A percentile compares a stretch with the other conserved stretches of the same genome.
Conservation (phyloP, 805 yeast genomes). For the Wickerhamomyces alni region DNA sequence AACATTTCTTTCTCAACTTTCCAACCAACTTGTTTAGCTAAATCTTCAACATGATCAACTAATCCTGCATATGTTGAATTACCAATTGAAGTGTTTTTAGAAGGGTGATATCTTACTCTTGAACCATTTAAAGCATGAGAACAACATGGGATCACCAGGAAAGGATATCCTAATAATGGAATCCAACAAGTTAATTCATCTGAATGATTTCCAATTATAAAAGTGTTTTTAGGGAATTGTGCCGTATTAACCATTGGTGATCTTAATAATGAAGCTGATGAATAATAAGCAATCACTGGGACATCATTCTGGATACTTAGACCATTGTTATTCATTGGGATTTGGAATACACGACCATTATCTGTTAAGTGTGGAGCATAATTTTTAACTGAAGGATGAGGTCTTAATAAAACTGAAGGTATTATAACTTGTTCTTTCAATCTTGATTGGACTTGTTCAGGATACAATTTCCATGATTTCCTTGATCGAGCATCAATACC, state of each 20-base stretch:
- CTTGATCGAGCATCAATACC: constrained; percentile 90
- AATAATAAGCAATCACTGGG: constrained; percentile 47
- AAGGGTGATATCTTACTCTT: constrained; percentile 58
- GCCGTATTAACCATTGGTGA: constrained; percentile 55
- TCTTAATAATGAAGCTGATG: constrained; percentile 34
- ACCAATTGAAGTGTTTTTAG: constrained; percentile 28
- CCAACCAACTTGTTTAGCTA: constrained; percentile 77
- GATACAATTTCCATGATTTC: constrained; percentile 80
- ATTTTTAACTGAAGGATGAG: constrained; percentile 56
- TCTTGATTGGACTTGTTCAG: constrained; percentile 49
- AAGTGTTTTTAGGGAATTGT: constrained; percentile 65
- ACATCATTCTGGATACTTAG: constrained; percentile 26
- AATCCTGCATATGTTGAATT: constrained; percentile 77
- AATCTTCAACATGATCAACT: constrained; percentile 75
- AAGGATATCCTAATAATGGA: constrained; percentile 81
- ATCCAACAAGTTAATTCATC: constrained; percentile 96
- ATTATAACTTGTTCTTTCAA: constrained; percentile 74
- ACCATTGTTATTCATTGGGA: constrained; percentile 24
- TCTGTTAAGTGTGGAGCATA: constrained; percentile 49
- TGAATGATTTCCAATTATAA: constrained; percentile 89
- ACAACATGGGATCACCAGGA: constrained; percentile 92
- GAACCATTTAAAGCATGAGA: constrained; percentile 83
- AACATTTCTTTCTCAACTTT: constrained; percentile 76
- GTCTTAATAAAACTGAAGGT: constrained; percentile 68
- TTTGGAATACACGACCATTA: constrained; percentile 57